phyloP scores from a whole-genome alignment of 768 basidiomycete species.

The Obba rivulosa region DNA sequence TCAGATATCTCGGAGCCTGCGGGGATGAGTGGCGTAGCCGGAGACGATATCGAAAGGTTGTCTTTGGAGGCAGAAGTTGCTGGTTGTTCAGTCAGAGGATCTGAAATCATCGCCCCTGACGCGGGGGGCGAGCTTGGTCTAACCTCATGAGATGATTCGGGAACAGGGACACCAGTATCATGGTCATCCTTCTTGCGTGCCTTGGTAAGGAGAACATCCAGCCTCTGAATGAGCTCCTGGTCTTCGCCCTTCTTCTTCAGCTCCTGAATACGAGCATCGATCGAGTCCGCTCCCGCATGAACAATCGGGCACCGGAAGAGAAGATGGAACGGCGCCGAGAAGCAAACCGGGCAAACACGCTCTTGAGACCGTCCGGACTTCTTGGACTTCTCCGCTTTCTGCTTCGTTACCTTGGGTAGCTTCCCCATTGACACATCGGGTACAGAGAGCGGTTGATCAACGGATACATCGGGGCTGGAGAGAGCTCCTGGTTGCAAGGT shows the following conservation, averaged over 20 bases:
- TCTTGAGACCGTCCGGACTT: slow-evolving; percentile 6
- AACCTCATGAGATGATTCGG: not conserved
- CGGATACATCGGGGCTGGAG: not conserved
- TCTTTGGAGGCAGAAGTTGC: slow-evolving; percentile 2
- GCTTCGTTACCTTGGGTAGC: not conserved
- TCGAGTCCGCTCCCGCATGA: slow-evolving; percentile 33
- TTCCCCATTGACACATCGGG: not conserved
- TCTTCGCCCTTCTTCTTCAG: slow-evolving; percentile 25
- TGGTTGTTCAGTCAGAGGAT: not conserved
- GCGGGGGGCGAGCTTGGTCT: too few relatives aligned
- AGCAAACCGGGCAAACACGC: slow-evolving; percentile 41
- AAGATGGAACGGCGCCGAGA: slow-evolving; percentile 37
- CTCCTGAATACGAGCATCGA: slow-evolving; percentile 42
- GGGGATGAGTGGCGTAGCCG: slow-evolving; percentile 23
- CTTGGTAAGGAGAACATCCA: slow-evolving; percentile 27
- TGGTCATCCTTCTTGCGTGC: slow-evolving; percentile 17
- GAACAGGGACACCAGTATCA: too few relatives aligned
- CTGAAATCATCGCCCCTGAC: not conserved
- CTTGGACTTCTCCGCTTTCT: not conserved
- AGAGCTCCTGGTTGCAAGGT: not conserved
- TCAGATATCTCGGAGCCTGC: slow-evolving; percentile 29
- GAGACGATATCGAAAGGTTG: slow-evolving; percentile 5
- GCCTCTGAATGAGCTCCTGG: slow-evolving; percentile 33
- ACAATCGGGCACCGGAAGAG: slow-evolving; percentile 47
- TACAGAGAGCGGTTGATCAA: not conserved